Percentiles rank a stretch among this genome's conserved stretches.
Evolutionary conservation across 1,284 basidiomycete species (phyloP).

Genomic region (Phylloboletellus chloephorus): DNA sequence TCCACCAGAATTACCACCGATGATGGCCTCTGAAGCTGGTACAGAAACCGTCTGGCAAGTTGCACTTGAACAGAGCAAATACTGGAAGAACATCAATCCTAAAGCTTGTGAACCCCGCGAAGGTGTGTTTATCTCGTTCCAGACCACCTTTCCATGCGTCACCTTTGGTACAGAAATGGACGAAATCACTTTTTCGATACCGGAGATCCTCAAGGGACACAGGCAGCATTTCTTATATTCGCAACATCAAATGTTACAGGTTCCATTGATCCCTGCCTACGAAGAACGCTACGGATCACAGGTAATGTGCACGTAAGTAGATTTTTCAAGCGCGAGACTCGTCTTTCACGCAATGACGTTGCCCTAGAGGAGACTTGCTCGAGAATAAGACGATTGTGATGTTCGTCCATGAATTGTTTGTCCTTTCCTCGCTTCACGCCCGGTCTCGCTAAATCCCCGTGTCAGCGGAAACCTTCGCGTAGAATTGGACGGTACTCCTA

Average conservation of each 20-base stretch:
- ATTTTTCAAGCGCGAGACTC: neutral
- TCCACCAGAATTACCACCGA: conserved; percentile 65
- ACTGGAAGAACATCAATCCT: conserved; percentile 84
- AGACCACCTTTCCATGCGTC: conserved; percentile 1
- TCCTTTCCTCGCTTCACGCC: conserved; percentile 9
- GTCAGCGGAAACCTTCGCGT: conserved; percentile 79
- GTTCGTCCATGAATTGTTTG: conserved; percentile 90
- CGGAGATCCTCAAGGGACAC: conserved; percentile 82
- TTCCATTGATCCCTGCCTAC: conserved; percentile 71
- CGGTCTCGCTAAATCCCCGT: conserved; percentile 9
- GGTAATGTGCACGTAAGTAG: conserved; percentile 77
- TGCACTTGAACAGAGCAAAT: conserved; percentile 79
- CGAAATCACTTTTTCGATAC: conserved; percentile 57
- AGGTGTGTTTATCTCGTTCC: conserved; percentile 38
- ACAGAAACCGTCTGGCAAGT: conserved; percentile 87
- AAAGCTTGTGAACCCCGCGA: conserved; percentile 75
- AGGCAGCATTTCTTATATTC: conserved; percentile 74
- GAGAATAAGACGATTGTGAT: conserved; percentile 69
- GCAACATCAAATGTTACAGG: conserved; percentile 68
- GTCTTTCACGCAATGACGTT: conserved; percentile 8
- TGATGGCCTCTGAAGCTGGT: conserved; percentile 71
- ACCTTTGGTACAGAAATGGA: conserved; percentile 43
- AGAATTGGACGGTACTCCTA: conserved; percentile 68
- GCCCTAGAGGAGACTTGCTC: conserved; percentile 57
- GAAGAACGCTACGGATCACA: conserved; percentile 72